Base-by-base conservation (phyloP, 1,284 basidiomycete species). In the Tilletia horrida region DNA sequence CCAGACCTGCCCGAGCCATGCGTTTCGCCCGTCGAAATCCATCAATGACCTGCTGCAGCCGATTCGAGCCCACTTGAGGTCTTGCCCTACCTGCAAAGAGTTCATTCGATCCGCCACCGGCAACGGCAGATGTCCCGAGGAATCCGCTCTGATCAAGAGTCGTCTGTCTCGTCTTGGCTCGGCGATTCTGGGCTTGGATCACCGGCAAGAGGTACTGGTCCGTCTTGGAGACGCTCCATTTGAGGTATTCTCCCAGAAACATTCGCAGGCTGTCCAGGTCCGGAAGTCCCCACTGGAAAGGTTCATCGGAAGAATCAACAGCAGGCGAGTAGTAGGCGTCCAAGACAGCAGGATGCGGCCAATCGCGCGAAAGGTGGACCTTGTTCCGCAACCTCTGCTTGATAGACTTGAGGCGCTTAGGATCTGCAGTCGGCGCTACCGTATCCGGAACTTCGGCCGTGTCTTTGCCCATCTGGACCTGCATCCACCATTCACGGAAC, bases 211-310 rank as follows among this genome's bases (percentile, higher is more conserved):
- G 84, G 44, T 94, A 86, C 70, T 96, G 92, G 77, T 97, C 93
- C 0, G 93, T 91, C 84, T 97, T 98, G 44, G 82, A 83, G 71
- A 90, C 86, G 6, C 86, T 85, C 96, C 96, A 99, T 18, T 89
- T 88, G 8, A 98, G 85, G 79, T 97, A 92, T 66, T 90, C 87
- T 48, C 86, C 86, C 71, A 98, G 85, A 80, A 92, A 95, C 45
- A 91, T 94, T 27, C 80, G 73, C 47, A 81, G 29, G 64, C 66
- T 66, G 76, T 97, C 93, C 1, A 99, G 87, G 79, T 97, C 94
- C 6, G 95, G 93, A 71, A 95, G 85, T 9, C 93, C 95, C 96
- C 96, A 99, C 76, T 92, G 91, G 81, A 99, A 98, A 0, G 91
- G 89, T 77, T 98, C 94, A 65, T 93, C 89, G 2, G 92, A 95